Percentiles rank a stretch among this genome's conserved stretches.
Conservation (phyloP, 2,329 filamentous ascomycete genomes). For the Ascochyta koolunga region DNA sequence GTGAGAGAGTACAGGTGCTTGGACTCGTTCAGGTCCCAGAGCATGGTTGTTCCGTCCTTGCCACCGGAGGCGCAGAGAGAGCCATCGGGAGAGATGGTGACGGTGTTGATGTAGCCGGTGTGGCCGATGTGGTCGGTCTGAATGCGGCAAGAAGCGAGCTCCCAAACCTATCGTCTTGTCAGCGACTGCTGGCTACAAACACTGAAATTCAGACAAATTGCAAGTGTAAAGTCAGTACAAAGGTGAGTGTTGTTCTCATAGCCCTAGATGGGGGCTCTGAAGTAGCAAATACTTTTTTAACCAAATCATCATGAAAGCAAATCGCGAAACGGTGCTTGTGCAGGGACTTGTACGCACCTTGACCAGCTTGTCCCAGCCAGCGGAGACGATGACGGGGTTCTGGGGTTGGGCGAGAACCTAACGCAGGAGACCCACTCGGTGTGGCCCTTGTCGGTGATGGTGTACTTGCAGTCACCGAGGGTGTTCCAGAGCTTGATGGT, state of each 20-base stretch:
- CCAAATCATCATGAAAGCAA: conserved; percentile 57
- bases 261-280: conserved; percentile 18
- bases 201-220: conserved; percentile 27
- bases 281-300: conserved; percentile 47
- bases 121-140: conserved; percentile 99
- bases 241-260: conserved; percentile 22
- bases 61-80: conserved; percentile 98
- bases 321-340: conserved; percentile 74
- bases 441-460: conserved; percentile 99
- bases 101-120: conserved; percentile 99
- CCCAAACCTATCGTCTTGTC: conserved; percentile 79
- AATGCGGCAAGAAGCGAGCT: conserved; percentile 98
- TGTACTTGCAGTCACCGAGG: conserved; percentile 99
- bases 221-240: conserved; percentile 68
- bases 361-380: conserved; percentile 99
- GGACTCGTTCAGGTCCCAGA: conserved; percentile 99
- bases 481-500: conserved; percentile 99
- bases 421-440: conserved; percentile 99
- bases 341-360: conserved; percentile 75
- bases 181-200: conserved; percentile 5
- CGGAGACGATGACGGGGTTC: conserved; percentile 99
- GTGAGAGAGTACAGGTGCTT: conserved; percentile 99
- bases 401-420: conserved; percentile 99
- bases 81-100: conserved; percentile 99
- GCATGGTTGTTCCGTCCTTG: conserved; percentile 99